These are phyloP conservation scores for Sedum album DNA, from an alignment of 164 flowering plant species.

Conservation along the genomic window DNA sequence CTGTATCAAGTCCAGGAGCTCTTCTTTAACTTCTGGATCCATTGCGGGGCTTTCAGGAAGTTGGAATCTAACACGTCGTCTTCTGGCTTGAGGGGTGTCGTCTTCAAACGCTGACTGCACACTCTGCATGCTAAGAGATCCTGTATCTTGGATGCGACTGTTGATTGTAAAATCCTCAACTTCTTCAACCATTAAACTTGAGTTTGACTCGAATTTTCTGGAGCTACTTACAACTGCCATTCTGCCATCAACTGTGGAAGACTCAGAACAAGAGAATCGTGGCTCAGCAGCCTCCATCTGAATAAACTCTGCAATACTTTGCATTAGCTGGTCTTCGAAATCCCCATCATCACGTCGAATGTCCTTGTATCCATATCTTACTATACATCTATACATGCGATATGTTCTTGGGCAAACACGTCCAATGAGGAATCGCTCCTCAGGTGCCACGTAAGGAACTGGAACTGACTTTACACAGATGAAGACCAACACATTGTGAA, in stretches of 20 bases:
- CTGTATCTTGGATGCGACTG: neutral
- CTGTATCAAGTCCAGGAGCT: conserved; percentile 28
- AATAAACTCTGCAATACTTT: conserved; percentile 31
- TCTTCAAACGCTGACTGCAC: neutral
- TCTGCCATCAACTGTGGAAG: conserved; percentile 37
- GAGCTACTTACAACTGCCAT: conserved; percentile 44
- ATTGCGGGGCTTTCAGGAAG: neutral
- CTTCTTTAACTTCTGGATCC: conserved; percentile 12
- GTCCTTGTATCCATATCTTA: conserved; percentile 38
- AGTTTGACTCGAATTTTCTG: conserved; percentile 19
- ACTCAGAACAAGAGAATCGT: conserved; percentile 28
- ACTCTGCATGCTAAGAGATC: neutral
- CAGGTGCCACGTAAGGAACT: conserved; percentile 29
- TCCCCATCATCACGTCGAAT: conserved; percentile 19
- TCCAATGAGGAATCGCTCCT: conserved; percentile 29
- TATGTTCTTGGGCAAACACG: conserved; percentile 34
- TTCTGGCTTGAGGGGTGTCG: neutral
- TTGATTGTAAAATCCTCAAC: conserved; percentile 8
- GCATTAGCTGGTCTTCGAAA: conserved; percentile 31
- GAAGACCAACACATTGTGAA: conserved; percentile 36
- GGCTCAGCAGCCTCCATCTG: conserved; percentile 61
- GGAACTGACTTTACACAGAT: conserved; percentile 28
- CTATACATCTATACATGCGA: conserved; percentile 27
- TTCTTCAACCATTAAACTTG: conserved; percentile 24
- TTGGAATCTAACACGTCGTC: conserved; percentile 15